A percentile compares a stretch with the other conserved stretches of the same genome.
Conservation (phyloP, 2,329 filamentous ascomycete species). For the Epichloe coenophiala region DNA sequence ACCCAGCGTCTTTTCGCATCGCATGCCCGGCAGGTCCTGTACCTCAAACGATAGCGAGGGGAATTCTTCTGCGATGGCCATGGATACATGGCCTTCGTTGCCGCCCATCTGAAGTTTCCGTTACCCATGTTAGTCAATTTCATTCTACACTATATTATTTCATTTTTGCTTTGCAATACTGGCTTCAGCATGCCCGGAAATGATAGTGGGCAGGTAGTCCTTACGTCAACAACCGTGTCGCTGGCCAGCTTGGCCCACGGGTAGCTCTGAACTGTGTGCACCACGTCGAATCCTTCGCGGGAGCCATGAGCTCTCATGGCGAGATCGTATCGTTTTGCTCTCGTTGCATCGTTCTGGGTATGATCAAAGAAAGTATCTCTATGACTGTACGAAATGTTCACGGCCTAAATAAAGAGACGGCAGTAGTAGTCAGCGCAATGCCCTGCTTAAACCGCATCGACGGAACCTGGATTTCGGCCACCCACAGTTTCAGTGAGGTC, state of each 20-base stretch:
- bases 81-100: constrained; percentile 12
- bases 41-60: constrained; percentile 28
- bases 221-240: constrained; percentile 15
- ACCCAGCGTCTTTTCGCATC: constrained; percentile 20
- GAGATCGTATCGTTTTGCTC: constrained; percentile 16
- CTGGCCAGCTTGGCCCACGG: constrained; percentile 13
- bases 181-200: neutral
- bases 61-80: constrained; percentile 11
- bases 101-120: constrained; percentile 12
- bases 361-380: constrained; percentile 15
- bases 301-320: constrained; percentile 18
- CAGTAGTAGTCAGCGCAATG: too few relatives aligned
- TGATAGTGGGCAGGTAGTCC: neutral
- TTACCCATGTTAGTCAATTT: too few relatives aligned
- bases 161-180: neutral
- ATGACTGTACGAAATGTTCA: constrained; percentile 16
- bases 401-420: constrained; percentile 7
- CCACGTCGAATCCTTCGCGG: constrained; percentile 11
- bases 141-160: neutral
- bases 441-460: too few relatives aligned
- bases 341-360: constrained; percentile 13
- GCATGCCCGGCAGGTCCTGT: constrained; percentile 31
- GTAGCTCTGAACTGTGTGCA: constrained; percentile 11
- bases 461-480: neutral
- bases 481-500: constrained; percentile 20